Evolutionary conservation across 2,329 filamentous ascomycete genomes (phyloP), one percentile per base, ranked within the genome.

Genomic region (Colletotrichum agaves): DNA sequence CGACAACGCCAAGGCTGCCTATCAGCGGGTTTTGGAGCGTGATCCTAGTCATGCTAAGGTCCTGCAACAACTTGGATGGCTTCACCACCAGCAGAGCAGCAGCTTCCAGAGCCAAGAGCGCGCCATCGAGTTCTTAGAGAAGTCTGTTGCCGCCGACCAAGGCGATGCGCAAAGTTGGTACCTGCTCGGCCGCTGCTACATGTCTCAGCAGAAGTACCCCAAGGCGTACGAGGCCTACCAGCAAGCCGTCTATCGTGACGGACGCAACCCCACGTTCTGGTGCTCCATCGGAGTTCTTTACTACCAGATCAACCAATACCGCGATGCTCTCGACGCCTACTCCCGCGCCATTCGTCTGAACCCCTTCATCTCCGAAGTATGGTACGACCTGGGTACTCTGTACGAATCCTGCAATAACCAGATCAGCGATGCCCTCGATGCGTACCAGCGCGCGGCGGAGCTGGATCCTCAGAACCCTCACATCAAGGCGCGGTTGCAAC

Each of bases 341-440:
- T 98, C 94, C 69, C 92, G 96, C 69, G 96, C 96, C 52, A 99
- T 98, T 74, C 91, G 96, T 63, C 82, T 99, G 74, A 99, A 98
- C 78, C 96, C 96, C 5, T 98, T 97, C 83, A 98, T 99, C 71
- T 98, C 94, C 2, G 96, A 99, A 79, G 96, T 99, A 58, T 99
- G 96, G 96, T 99, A 98, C 79, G 96, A 99, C 79, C 84, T 99
- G 43, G 96, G 96, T 70, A 99, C 96, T 74, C 77, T 99, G 91
- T 99, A 99, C 76, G 96, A 99, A 79, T 97, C 94, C 27, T 99
- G 96, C 81, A 98, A 99, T 85, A 98, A 98, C 81, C 96, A 99
- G 81, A 97, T 97, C 66, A 93, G 90, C 59, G 96, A 99, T 83
- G 96, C 96, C 1, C 86, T 98, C 49, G 96, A 99, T 79, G 96